Evolutionary conservation across 306 rosid species (phyloP), one percentile per base, ranked within the genome.

Genomic region (Fragaria vesca): DNA sequence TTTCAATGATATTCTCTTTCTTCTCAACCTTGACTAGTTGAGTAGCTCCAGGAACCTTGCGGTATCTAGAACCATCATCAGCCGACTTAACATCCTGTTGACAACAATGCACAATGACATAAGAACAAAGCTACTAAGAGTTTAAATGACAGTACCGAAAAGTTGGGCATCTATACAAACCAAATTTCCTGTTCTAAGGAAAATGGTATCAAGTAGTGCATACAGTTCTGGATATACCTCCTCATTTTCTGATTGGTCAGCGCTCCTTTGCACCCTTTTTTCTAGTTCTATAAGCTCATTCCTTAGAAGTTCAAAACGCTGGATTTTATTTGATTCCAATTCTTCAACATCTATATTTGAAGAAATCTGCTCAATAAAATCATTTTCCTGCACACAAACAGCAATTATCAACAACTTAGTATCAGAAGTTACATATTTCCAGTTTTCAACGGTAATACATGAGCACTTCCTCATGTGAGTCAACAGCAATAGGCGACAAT

Each of bases 231-330:
- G 54, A 78, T 30, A 20, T 81, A 93, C 98, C 90, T 87, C 91
- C 78, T 86, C 93, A 80, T 75, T 83, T 73, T 89, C 91, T 71
- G 98, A 84, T 77, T 86, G 94, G 81, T 88, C 87, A 76, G 97
- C 81, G 75, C 92, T 96, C 87, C 74, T 86, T 84, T 91, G 91
- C 67, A 91, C 98, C 85, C 96, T 89, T 50, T 87, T 81, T 86
- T 93, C 99, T 80, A 96, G 96, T 83, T 96, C 93, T 62, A 87
- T 86, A 76, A 96, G 91, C 85, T 96, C 98, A 80, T 85, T 90
- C 75, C 96, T 85, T 48, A 91, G 71, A 79, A 84, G 88, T 85
- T 96, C 99, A 84, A 96, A 91, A 66, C 98, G 97, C 34, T 38
- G 90, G 76, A 96, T 86, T 83, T 91, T 97, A 84, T 81, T 88